Evolutionary conservation across 2,329 filamentous ascomycete species (phyloP).

Genomic region (Truncatella angustata): DNA sequence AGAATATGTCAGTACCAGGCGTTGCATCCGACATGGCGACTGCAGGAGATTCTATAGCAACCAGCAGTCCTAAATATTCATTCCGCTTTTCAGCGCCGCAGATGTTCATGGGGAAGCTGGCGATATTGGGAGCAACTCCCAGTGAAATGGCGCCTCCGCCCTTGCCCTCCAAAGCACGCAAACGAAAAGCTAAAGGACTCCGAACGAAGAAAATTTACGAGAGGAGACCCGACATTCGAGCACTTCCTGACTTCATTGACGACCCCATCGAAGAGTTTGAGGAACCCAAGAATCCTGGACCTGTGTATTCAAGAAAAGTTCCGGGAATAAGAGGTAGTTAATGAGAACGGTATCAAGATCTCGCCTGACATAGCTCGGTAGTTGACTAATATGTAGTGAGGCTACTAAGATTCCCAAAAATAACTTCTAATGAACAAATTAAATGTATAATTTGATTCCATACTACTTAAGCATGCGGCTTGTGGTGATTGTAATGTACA

Average conservation of each 20-base stretch:
- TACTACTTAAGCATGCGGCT: no score
- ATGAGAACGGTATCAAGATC: no score
- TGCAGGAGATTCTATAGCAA: background rate
- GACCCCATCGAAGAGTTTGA: slow-evolving; percentile 14
- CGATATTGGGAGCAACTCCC: background rate
- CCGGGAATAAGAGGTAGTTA: no score
- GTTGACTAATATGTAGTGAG: no score
- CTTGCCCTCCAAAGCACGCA: no score
- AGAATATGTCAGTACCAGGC: background rate
- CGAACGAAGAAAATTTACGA: background rate
- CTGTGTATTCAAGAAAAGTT: no score
- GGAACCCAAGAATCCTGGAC: background rate
- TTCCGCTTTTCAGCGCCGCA: slow-evolving; percentile 7
- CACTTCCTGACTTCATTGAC: slow-evolving; percentile 12
- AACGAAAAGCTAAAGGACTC: background rate
- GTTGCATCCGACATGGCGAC: background rate
- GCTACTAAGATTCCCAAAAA: no score
- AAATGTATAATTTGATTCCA: no score
- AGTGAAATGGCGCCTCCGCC: background rate
- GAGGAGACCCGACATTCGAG: slow-evolving; percentile 10
- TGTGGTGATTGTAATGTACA: no score
- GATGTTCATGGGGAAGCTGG: slow-evolving; percentile 10
- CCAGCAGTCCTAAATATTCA: background rate
- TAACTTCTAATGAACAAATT: no score
- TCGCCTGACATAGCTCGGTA: no score